Conservation (phyloP, 106 monocot genomes). For the Amphibolis antarctica region DNA sequence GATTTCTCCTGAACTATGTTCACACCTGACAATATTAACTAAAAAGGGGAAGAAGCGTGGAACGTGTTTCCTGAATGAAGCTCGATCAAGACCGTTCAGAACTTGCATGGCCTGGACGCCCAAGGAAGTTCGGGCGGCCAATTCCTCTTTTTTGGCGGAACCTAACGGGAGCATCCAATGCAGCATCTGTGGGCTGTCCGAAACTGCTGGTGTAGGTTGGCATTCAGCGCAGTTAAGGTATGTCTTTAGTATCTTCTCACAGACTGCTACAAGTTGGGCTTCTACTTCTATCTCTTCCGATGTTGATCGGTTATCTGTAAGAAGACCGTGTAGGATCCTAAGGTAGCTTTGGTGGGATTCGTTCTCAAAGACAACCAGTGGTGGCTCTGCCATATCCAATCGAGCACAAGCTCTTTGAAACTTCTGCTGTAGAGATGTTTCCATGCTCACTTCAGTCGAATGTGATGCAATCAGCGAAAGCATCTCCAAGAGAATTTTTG, state of each 20-base stretch:
- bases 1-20: conserved; percentile 76
- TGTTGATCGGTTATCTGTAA: conserved; percentile 14
- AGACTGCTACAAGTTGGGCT: conserved; percentile 38
- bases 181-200: conserved; percentile 5
- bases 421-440: conserved; percentile 32
- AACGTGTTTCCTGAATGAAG: conserved; percentile 54
- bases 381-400: conserved; percentile 67
- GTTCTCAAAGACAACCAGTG: conserved; percentile 79
- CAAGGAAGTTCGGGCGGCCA: conserved; percentile 52
- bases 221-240: conserved; percentile 62
- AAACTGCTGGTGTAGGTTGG: conserved; percentile 10
- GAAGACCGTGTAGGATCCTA: conserved; percentile 35
- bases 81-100: conserved; percentile 37
- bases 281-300: conserved; percentile 36
- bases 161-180: conserved; percentile 64
- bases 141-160: conserved; percentile 75
- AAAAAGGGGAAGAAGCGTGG: conserved; percentile 60
- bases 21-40: conserved; percentile 64
- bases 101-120: conserved; percentile 33
- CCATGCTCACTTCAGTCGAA: conserved; percentile 39
- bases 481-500: conserved; percentile 45
- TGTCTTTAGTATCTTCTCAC: conserved; percentile 47
- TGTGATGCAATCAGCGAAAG: conserved; percentile 61
- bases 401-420: conserved; percentile 60
- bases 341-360: conserved; percentile 65